These are phyloP conservation scores for Dothidotthia symphoricarpi DNA, from an alignment of 2,329 filamentous ascomycete species.

Conservation along the genomic window DNA sequence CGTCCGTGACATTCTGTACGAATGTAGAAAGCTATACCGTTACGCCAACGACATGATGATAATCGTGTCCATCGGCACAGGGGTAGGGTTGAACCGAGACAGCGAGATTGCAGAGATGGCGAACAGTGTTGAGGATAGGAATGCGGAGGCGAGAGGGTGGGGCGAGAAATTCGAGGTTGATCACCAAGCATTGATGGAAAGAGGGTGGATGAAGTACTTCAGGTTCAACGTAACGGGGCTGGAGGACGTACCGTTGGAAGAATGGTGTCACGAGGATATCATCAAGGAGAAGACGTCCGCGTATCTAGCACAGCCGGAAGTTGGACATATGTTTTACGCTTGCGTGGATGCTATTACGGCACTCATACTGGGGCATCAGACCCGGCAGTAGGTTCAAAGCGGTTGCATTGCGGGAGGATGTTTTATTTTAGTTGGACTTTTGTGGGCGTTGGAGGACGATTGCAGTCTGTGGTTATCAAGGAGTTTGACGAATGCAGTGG, in stretches of 20 bases:
- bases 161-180: conserved; percentile 28
- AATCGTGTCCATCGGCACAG: conserved; percentile 31
- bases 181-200: conserved; percentile 23
- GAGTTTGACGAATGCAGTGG: too few relatives aligned
- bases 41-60: conserved; percentile 35
- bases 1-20: conserved; percentile 31
- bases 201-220: conserved; percentile 36
- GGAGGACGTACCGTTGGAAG: conserved; percentile 29
- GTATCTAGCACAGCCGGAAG: conserved; percentile 27
- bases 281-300: conserved; percentile 30
- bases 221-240: conserved; percentile 32
- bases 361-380: conserved; percentile 16
- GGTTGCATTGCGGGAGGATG: too few relatives aligned
- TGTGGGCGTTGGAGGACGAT: too few relatives aligned
- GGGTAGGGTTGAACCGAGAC: conserved; percentile 18
- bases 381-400: too few relatives aligned
- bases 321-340: conserved; percentile 25
- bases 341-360: conserved; percentile 31
- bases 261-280: conserved; percentile 27
- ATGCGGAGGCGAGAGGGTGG: conserved; percentile 16
- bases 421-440: too few relatives aligned
- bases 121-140: conserved; percentile 24
- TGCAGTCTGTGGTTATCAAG: too few relatives aligned
- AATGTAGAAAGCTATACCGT: conserved; percentile 32
- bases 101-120: conserved; percentile 27